Conservation (phyloP, 1,284 basidiomycete genomes). For the Ceratobasidium papillatum region DNA sequence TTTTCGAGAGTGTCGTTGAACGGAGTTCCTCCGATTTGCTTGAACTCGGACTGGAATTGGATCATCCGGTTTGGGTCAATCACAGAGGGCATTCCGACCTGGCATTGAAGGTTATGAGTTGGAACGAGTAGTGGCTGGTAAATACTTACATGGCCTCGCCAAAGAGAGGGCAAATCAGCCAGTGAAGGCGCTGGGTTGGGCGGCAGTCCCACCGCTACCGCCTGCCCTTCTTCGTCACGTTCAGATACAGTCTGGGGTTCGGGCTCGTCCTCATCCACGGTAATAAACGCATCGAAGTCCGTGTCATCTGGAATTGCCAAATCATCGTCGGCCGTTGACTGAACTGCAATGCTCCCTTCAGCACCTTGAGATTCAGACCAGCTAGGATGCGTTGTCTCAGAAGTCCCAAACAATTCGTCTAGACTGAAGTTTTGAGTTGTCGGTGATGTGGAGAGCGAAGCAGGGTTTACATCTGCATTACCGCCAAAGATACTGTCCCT, state of each 20-base stretch:
- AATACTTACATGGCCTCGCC: constrained; percentile 71
- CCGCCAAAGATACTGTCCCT: background rate
- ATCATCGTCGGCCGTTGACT: constrained; percentile 20
- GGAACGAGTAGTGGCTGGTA: background rate
- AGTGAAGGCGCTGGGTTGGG: constrained; percentile 1
- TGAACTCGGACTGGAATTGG: constrained; percentile 35
- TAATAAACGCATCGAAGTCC: constrained; percentile 46
- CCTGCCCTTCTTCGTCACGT: constrained; percentile 28
- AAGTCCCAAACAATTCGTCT: constrained; percentile 28
- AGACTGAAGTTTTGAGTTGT: constrained; percentile 24
- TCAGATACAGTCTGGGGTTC: constrained; percentile 4
- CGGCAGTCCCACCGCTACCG: constrained; percentile 59
- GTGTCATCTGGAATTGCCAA: constrained; percentile 48
- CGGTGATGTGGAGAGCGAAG: constrained; percentile 18
- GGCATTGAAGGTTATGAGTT: constrained; percentile 17
- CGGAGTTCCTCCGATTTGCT: constrained; percentile 31
- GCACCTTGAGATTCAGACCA: constrained; percentile 25
- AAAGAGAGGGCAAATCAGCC: constrained; percentile 62
- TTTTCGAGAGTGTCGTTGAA: constrained; percentile 26
- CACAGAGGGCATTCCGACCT: constrained; percentile 75
- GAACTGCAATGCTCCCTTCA: background rate
- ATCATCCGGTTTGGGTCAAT: constrained; percentile 23
- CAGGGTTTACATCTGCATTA: background rate
- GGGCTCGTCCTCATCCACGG: constrained; percentile 48
- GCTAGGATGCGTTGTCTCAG: background rate